phyloP scores from a whole-genome alignment of 352 stramenopile species.

The Aphanomyces astaci region DNA sequence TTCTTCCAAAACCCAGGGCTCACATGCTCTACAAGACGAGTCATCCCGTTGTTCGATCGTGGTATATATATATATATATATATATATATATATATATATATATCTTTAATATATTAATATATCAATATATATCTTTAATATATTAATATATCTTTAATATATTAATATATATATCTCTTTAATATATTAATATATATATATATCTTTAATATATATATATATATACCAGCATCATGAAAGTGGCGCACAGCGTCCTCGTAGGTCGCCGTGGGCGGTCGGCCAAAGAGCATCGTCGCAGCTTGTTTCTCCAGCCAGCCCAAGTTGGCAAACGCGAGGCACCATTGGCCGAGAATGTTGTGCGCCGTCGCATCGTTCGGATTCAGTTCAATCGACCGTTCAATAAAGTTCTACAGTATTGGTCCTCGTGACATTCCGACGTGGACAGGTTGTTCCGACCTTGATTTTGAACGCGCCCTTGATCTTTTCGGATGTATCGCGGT shows the following conservation, averaged over 20 bases:
- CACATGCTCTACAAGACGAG: slow-evolving; percentile 36
- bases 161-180: too few species aligned
- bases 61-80: too few species aligned
- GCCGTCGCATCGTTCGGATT: slow-evolving; percentile 50
- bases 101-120: too few species aligned
- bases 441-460: slow-evolving; percentile 28
- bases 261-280: slow-evolving; percentile 41
- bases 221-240: slow-evolving; percentile 49
- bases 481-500: slow-evolving; percentile 55
- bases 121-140: too few species aligned
- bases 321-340: slow-evolving; percentile 69
- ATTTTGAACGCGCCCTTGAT: slow-evolving; percentile 62
- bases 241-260: slow-evolving; percentile 57
- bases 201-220: too few species aligned
- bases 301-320: slow-evolving; percentile 71
- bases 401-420: slow-evolving; percentile 40
- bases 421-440: too few species aligned
- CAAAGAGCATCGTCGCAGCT: slow-evolving; percentile 57
- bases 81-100: too few species aligned
- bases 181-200: too few species aligned
- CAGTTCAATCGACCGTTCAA: slow-evolving; percentile 60
- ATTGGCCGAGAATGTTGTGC: slow-evolving; percentile 66
- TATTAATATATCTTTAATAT: too few species aligned
- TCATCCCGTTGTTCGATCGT: neutral
- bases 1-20: slow-evolving; percentile 73